These are phyloP conservation scores for Rhododendron ferrugineum DNA, from an alignment of 148 eudicot species.

Conservation along the genomic window DNA sequence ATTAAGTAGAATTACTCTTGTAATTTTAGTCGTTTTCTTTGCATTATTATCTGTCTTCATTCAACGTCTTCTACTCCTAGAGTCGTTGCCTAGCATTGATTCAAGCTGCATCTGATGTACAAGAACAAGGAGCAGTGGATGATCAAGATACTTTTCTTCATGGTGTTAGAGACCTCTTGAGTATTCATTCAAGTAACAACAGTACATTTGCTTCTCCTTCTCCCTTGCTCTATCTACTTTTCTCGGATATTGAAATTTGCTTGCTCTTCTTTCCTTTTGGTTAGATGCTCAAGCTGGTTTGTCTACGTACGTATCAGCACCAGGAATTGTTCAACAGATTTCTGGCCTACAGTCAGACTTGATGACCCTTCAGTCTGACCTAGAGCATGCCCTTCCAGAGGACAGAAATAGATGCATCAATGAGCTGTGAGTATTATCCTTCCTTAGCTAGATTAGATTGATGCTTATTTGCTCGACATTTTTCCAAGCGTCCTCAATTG, in stretches of 20 bases:
- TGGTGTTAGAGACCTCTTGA: slow-evolving; percentile 92
- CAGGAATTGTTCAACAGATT: slow-evolving; percentile 17
- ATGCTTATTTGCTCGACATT: background rate
- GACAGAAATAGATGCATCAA: slow-evolving; percentile 94
- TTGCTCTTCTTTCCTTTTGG: slow-evolving; percentile 17
- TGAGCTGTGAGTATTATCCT: slow-evolving; percentile 56
- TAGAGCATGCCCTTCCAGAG: slow-evolving; percentile 81
- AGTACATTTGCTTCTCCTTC: background rate
- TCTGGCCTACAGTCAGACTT: slow-evolving; percentile 83
- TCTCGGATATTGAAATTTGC: background rate
- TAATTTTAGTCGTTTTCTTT: background rate
- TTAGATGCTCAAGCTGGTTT: slow-evolving; percentile 79
- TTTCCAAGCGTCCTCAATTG: background rate
- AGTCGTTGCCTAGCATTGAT: slow-evolving; percentile 69
- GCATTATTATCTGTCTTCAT: background rate
- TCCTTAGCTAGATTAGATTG: background rate
- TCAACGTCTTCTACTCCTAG: slow-evolving; percentile 27
- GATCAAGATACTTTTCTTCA: slow-evolving; percentile 68
- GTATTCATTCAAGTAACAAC: slow-evolving; percentile 85
- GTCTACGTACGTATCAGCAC: slow-evolving; percentile 89
- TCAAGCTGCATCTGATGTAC: slow-evolving; percentile 84
- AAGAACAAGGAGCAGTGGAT: slow-evolving; percentile 55
- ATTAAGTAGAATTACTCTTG: background rate
- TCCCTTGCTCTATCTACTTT: background rate
- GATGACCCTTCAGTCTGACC: slow-evolving; percentile 78